phyloP scores from a whole-genome alignment of 1,284 basidiomycete genomes.

The Ustilago shanxiensis region DNA sequence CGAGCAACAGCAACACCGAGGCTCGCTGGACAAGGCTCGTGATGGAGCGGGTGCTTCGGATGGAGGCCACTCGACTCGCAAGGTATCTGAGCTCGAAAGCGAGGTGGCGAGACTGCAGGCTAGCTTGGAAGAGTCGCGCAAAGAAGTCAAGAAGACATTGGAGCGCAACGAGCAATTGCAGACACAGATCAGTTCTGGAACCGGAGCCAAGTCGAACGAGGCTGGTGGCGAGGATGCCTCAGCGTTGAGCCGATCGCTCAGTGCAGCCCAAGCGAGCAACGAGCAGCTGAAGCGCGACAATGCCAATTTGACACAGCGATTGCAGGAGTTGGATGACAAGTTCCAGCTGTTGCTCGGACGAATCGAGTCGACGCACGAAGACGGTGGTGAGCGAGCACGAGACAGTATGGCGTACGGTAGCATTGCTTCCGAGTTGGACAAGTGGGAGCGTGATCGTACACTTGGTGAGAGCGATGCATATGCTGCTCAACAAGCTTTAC shows the following conservation, averaged over 20 bases:
- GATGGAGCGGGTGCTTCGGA: constrained; percentile 23
- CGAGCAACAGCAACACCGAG: constrained; percentile 59
- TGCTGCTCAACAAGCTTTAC: background rate
- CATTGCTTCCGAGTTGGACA: constrained; percentile 64
- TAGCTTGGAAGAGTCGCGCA: constrained; percentile 43
- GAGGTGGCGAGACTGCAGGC: constrained; percentile 49
- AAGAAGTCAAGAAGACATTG: constrained; percentile 55
- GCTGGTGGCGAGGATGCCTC: constrained; percentile 14
- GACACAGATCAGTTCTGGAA: constrained; percentile 29
- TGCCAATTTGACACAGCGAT: constrained; percentile 48
- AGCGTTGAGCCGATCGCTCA: constrained; percentile 25
- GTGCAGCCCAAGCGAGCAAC: constrained; percentile 47
- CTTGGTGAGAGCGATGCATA: constrained; percentile 30
- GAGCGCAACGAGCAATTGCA: constrained; percentile 56
- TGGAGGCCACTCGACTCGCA: constrained; percentile 30
- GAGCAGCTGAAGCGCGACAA: constrained; percentile 60
- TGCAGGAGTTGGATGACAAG: constrained; percentile 63
- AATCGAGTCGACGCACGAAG: constrained; percentile 55
- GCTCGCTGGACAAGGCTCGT: constrained; percentile 39
- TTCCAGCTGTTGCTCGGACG: constrained; percentile 58
- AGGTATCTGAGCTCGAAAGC: constrained; percentile 52
- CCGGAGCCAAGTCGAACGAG: constrained; percentile 13
- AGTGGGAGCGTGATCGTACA: constrained; percentile 57
- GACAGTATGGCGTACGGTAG: constrained; percentile 55
- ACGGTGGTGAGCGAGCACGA: constrained; percentile 36